Evolutionary conservation across 169 alveolate genomes (phyloP), one percentile per base, ranked within the genome.

Genomic region (Pseudocohnilembus persalinus): DNA sequence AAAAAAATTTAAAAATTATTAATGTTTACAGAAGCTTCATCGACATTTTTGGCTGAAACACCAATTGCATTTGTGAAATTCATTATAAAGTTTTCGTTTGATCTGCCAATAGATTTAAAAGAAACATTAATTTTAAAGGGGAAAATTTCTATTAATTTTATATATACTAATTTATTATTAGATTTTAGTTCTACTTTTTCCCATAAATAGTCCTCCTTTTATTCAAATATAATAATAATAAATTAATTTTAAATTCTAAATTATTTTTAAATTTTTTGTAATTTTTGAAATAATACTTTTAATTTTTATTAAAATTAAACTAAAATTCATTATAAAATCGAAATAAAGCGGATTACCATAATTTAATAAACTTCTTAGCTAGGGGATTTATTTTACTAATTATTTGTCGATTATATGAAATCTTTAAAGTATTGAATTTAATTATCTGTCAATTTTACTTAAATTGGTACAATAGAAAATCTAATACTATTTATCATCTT

Each of bases 21-120:
- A n/a, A n/a, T n/a, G n/a, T 49, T 49, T 49, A 49, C 68, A 84
- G 91, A 29, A 28, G 84, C 84, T 0, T 49, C 63, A 24, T 79
- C 84, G 1, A 79, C 84, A 64, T 79, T 79, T 0, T 64, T 72
- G 63, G 64, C 35, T 0, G 76, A 64, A 63, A 79, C 84, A 1
- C 76, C 84, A 0, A 79, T 72, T 63, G 84, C 84, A 29, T 79
- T 35, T 49, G 31, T 29, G 28, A 79, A 33, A 35, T 79, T 79
- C 16, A 49, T 24, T 1, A 79, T 29, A 63, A 79, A 35, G 29
- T 79, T 73, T 68, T 33, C 63, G 27, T 79, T 49, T 0, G 31
- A 29, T 29, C 49, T 73, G n/a, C 77, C 64, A 4, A 79, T 79
- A 4, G 35, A 34, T 31, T 79, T 79, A 28, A 49, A 79, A 1